phyloP scores from a whole-genome alignment of 805 yeast genomes.

The Candida parachauliodes region DNA sequence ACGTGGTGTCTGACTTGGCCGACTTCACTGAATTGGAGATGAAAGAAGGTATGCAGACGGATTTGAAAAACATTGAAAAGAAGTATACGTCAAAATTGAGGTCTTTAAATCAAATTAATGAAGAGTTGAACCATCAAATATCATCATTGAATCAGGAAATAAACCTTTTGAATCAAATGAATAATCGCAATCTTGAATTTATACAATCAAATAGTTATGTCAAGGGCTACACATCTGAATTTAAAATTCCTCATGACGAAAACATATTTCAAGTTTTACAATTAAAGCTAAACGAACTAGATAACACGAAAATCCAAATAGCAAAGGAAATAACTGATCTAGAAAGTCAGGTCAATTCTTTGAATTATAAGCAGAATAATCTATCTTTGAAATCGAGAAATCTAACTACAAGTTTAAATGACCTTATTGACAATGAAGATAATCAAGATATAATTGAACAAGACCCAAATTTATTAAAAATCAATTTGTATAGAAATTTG shows the following conservation, averaged over 20 bases:
- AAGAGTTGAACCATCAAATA: conserved; percentile 11
- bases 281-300: conserved; percentile 31
- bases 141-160: conserved; percentile 15
- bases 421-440: conserved; percentile 23
- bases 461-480: conserved; percentile 47
- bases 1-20: conserved; percentile 24
- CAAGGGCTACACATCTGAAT: not conserved
- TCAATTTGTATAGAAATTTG: conserved; percentile 56
- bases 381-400: conserved; percentile 34
- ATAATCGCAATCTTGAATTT: conserved; percentile 18
- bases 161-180: conserved; percentile 17
- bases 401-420: conserved; percentile 26
- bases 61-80: conserved; percentile 24
- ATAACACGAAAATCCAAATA: conserved; percentile 45
- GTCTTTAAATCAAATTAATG: conserved; percentile 8
- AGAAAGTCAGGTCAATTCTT: conserved; percentile 37
- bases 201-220: conserved; percentile 3
- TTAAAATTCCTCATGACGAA: conserved; percentile 9
- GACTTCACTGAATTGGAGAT: conserved; percentile 49
- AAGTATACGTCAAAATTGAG: conserved; percentile 24
- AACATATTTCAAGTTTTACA: conserved; percentile 26
- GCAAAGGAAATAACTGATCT: conserved; percentile 53
- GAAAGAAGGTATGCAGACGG: conserved; percentile 41
- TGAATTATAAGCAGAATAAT: conserved; percentile 31
- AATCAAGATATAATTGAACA: conserved; percentile 1